Base-by-base conservation (phyloP, 805 yeast genomes). In the Naumovozyma dairenensis region DNA sequence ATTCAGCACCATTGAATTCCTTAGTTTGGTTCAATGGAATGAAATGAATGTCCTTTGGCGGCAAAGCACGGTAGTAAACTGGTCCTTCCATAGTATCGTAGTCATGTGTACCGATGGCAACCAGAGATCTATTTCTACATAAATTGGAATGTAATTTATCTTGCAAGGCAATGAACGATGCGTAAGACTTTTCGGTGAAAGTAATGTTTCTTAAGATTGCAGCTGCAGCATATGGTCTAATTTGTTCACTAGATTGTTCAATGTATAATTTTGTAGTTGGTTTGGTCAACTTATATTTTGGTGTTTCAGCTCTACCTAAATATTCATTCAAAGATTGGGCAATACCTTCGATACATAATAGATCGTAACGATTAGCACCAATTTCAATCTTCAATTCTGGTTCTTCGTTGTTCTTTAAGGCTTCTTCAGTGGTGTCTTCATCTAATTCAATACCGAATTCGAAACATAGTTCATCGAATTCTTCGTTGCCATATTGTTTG, bases 91-190 rank as follows among this genome's bases (percentile, higher is more conserved):
- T 63, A 31, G 80, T 74, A 58, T 84, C 94, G 42, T 80, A 69
- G 61, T 92, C 97, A 55, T 92, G 99, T 34, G 99, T 92, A 51
- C 99, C 99, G 71, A 89, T 86, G 32, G 98, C 97, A 36, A 92
- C 98, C 48, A 92, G 72, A 21, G 95, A 80, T 72, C 99, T 83
- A 63, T 89, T 83, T 69, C 99, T 89, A 63, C 98, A 89, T 53
- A 92, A 67, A 60, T 92, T 92, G 42, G 93, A 68, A 65, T 92
- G 99, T 46, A 92, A 70, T 62, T 92, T 92, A 61, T 92, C 99
- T 65, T 92, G 99, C 50, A 92, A 68, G 19, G 94, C 80, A 52
- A 92, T 89, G 69, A 92, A 92, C 4, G 97, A 87, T 39, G 86
- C 93, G 59, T 93, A 92, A 12, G 82, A 68, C 61, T 94, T 75